Base-by-base conservation (phyloP, 805 yeast genomes). In the Zygoascus bituminiphila region DNA sequence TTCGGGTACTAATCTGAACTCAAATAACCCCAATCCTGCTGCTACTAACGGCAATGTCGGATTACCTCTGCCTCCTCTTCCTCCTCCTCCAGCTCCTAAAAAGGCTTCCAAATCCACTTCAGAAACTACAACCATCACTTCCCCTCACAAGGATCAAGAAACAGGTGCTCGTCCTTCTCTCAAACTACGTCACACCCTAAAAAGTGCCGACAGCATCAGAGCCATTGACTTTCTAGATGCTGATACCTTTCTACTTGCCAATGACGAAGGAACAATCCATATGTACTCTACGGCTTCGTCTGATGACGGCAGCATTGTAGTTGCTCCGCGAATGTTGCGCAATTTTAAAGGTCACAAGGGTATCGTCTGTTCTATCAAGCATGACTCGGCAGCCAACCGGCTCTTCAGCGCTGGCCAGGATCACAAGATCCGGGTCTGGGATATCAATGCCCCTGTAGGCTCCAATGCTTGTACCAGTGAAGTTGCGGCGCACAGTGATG, bases 321-420 rank as follows among this genome's bases (percentile, higher is more conserved):
- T 29, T 4, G 33, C 33, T 12, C 33, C 33, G n/a, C 10, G 33
- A 29, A 29, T 29, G 33, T 12, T 29, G 7, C 33, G 33, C 10
- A 29, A 29, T 15, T 29, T 29, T 15, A 29, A 29, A 6, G 33
- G 33, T 29, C 33, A 29, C n/a, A 29, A 29, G 33, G 33, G 33
- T 12, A 29, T 29, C 9, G 33, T 29, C 3, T 29, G 7, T 15
- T 29, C 33, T 29, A 29, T 29, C 33, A 29, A 29, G 33, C 33
- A 29, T 29, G 33, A 29, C n/a, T 29, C 25, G 36, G 37, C 21
- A 7, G 42, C 19, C 42, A 23, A 23, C 9, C 42, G 24, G n/a
- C 44, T 59, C 8, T 23, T 52, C 19, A 57, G 60, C 1, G 61
- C 57, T 2, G 33, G 50, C 4, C 52, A 49, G n/a, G 55, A 56